Conservation (phyloP, 805 yeast genomes). For the Kodamaea kaohsiungensis region DNA sequence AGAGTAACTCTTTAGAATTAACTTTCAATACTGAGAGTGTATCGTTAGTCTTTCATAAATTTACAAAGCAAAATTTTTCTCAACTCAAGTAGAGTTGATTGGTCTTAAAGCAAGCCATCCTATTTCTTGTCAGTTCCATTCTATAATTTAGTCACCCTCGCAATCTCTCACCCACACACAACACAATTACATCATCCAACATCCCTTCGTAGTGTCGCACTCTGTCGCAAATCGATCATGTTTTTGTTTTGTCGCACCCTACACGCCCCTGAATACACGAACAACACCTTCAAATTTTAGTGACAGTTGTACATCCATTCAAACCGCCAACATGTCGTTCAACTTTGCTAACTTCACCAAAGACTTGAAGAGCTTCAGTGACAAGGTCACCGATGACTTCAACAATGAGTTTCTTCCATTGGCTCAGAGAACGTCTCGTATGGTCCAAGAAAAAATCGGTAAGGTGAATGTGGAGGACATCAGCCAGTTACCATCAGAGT, state of each 20-base stretch:
- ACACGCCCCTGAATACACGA: constrained; percentile 6
- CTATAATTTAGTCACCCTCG: no score
- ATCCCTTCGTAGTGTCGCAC: neutral
- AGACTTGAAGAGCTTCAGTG: constrained; percentile 42
- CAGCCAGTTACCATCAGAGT: constrained; percentile 77
- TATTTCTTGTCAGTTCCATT: no score
- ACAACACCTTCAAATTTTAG: constrained; percentile 1
- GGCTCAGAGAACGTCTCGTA: constrained; percentile 78
- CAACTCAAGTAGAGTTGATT: no score
- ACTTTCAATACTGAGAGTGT: no score
- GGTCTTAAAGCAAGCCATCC: no score
- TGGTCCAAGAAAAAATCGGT: constrained; percentile 78
- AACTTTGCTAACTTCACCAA: constrained; percentile 43
- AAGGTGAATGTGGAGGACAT: constrained; percentile 69
- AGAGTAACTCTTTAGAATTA: no score
- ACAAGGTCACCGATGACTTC: constrained; percentile 52
- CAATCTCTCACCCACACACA: no score
- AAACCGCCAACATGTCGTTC: constrained; percentile 35
- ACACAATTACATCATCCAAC: no score
- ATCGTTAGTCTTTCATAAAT: no score
- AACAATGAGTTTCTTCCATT: constrained; percentile 57
- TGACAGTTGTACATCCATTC: neutral
- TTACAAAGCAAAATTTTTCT: no score
- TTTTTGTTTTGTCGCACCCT: constrained; percentile 1
- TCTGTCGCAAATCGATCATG: neutral